Conservation (phyloP, 768 basidiomycete genomes). For the Suillus paluster region DNA sequence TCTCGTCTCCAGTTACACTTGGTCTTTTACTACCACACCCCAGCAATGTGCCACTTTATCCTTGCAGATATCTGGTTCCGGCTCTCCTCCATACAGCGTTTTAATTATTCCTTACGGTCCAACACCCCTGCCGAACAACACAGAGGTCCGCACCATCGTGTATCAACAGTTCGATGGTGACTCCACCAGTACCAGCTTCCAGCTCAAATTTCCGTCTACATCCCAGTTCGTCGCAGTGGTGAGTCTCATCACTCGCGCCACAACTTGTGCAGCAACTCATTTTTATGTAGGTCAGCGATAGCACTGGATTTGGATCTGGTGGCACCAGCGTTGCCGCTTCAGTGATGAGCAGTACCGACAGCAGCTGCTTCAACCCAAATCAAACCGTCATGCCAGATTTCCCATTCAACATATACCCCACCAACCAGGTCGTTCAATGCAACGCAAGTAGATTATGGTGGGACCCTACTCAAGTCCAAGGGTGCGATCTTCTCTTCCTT, state of each 20-base stretch:
- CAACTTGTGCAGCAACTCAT: not conserved
- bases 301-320: slow-evolving; percentile 66
- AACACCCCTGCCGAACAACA: slow-evolving; percentile 59
- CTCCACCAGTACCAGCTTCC: slow-evolving; percentile 49
- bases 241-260: slow-evolving; percentile 36
- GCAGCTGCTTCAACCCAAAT: slow-evolving; percentile 62
- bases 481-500: slow-evolving; percentile 42
- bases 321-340: slow-evolving; percentile 72
- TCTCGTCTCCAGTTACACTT: slow-evolving; percentile 44
- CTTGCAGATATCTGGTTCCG: slow-evolving; percentile 61
- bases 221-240: slow-evolving; percentile 82
- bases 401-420: slow-evolving; percentile 62
- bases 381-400: slow-evolving; percentile 55
- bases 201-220: slow-evolving; percentile 64
- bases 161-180: slow-evolving; percentile 54
- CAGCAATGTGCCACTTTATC: slow-evolving; percentile 70
- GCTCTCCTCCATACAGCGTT: slow-evolving; percentile 67
- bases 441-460: slow-evolving; percentile 67
- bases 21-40: slow-evolving; percentile 50
- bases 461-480: slow-evolving; percentile 53
- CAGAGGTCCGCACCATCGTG: slow-evolving; percentile 66
- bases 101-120: slow-evolving; percentile 72
- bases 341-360: slow-evolving; percentile 54
- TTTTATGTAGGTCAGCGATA: slow-evolving; percentile 56
- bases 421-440: slow-evolving; percentile 71